Percentiles rank a stretch among this genome's conserved stretches.
These are phyloP conservation scores for Hemileia vastatrix DNA, from an alignment of 1,284 basidiomycete species.

Conservation along the genomic window DNA sequence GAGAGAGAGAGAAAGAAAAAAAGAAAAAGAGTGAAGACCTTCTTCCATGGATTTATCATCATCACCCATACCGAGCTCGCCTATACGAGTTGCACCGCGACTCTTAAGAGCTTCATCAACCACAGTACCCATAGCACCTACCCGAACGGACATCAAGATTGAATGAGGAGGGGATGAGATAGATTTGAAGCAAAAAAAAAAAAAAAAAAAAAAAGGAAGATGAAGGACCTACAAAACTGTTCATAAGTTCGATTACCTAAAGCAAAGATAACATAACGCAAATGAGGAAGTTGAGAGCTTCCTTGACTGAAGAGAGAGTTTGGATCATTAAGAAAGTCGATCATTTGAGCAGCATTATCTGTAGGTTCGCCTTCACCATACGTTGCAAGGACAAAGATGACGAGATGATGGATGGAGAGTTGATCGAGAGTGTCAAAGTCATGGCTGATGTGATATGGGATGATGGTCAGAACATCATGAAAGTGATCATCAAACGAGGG, in stretches of 20 bases:
- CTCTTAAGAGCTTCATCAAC: conserved; percentile 64
- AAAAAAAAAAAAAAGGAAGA: background rate
- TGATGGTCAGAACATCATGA: background rate
- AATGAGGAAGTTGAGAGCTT: conserved; percentile 63
- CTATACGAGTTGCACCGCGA: conserved; percentile 78
- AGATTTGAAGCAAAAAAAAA: conserved; percentile 3
- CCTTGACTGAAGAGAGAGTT: conserved; percentile 77
- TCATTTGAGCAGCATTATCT: conserved; percentile 90
- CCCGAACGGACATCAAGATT: conserved; percentile 27
- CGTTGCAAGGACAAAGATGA: conserved; percentile 91
- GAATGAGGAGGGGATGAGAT: conserved; percentile 1
- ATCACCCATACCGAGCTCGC: conserved; percentile 87
- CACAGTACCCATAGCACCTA: conserved; percentile 60
- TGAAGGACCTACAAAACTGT: conserved; percentile 14
- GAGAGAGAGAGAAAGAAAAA: background rate
- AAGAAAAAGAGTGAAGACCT: conserved; percentile 23
- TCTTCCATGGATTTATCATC: conserved; percentile 99
- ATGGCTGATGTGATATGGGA: conserved; percentile 49
- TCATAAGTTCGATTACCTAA: conserved; percentile 77
- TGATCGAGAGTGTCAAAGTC: conserved; percentile 93
- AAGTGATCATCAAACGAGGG: background rate
- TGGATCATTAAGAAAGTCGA: conserved; percentile 80
- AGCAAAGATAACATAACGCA: conserved; percentile 92
- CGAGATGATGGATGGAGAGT: conserved; percentile 72
- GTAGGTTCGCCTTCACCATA: conserved; percentile 99